A percentile compares a stretch with the other conserved stretches of the same genome.
Conservation (phyloP, 257 asterid genomes). For the Solanum sejunctum region DNA sequence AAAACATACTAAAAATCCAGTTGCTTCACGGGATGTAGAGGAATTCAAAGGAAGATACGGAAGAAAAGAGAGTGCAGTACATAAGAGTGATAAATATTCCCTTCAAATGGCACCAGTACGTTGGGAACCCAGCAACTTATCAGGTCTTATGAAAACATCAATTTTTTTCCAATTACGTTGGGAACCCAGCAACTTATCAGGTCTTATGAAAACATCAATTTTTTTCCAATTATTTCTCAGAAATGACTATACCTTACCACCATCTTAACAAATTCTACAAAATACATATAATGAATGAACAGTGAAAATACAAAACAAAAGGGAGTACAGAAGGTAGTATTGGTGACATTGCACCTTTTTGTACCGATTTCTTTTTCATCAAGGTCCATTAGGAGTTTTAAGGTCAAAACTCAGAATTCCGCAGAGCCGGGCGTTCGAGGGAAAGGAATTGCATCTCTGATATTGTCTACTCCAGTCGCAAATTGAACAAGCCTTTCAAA, state of each 20-base stretch:
- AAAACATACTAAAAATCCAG: background rate
- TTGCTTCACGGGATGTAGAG: background rate
- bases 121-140: background rate
- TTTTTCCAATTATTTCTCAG: background rate
- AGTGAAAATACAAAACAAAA: background rate
- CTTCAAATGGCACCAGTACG: background rate
- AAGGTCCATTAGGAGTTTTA: background rate
- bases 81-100: background rate
- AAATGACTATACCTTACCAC: background rate
- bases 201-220: background rate
- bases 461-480: slow-evolving; percentile 87
- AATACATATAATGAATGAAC: background rate
- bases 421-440: slow-evolving; percentile 95
- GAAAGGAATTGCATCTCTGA: slow-evolving; percentile 88
- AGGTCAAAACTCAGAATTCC: slow-evolving; percentile 47
- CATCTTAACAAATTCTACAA: background rate
- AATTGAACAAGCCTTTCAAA: slow-evolving; percentile 96
- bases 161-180: background rate
- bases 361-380: background rate
- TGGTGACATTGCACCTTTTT: background rate
- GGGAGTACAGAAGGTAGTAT: background rate
- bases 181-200: background rate
- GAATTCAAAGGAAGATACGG: background rate
- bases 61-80: background rate
- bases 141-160: background rate